Percentiles rank a stretch among this genome's conserved stretches.
Evolutionary conservation across 2,329 filamentous ascomycete species (phyloP).

Genomic region (Dothidotthia symphoricarpi): DNA sequence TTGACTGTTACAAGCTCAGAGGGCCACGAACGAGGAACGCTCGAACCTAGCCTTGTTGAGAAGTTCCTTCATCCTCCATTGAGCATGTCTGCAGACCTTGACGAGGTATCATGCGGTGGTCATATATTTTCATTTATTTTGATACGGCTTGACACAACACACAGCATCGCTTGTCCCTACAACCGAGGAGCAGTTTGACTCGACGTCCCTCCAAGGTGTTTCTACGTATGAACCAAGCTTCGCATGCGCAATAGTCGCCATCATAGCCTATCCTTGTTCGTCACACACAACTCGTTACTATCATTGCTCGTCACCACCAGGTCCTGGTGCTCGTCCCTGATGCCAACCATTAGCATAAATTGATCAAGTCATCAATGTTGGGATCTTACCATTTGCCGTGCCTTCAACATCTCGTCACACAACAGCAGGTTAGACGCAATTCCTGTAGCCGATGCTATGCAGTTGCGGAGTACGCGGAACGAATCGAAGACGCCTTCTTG

Average conservation of each 20-base stretch:
- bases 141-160: no score
- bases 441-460: constrained; percentile 86
- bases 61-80: no score
- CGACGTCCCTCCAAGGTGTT: no score
- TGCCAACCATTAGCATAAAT: constrained; percentile 4
- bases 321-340: constrained; percentile 35
- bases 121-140: no score
- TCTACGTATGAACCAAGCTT: no score
- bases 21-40: no score
- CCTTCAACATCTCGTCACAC: constrained; percentile 96
- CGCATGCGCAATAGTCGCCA: background rate
- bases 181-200: no score
- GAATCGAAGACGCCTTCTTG: constrained; percentile 93
- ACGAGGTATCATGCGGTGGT: no score
- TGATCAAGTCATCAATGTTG: background rate
- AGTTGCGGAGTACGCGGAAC: constrained; percentile 91
- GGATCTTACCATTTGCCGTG: constrained; percentile 75
- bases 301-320: constrained; percentile 18
- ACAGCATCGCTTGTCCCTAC: no score
- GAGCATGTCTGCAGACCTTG: no score
- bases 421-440: constrained; percentile 94
- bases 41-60: no score
- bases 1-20: no score
- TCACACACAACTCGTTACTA: background rate
- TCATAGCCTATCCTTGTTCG: background rate